A percentile compares a stretch with the other conserved stretches of the same genome.
phyloP scores from a whole-genome alignment of 2,329 filamentous ascomycete species.

The Calonectria montana region DNA sequence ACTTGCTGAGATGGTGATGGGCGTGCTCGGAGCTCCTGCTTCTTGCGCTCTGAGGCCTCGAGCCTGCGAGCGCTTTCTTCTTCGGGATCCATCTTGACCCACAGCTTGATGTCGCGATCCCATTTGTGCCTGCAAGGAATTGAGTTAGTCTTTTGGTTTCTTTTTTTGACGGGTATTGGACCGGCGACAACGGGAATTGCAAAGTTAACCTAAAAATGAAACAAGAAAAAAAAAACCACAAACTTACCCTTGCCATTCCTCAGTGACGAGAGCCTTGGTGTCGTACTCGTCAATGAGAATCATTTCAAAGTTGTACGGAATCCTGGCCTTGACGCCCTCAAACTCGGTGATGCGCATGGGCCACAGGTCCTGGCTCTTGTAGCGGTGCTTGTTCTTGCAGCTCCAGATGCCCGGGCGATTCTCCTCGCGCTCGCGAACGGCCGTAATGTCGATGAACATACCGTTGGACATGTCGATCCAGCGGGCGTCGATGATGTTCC shows the following conservation, averaged over 20 bases:
- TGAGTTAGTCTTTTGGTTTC: constrained; percentile 26
- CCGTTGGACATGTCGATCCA: constrained; percentile 84
- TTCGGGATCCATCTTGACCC: constrained; percentile 60
- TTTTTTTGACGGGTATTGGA: background rate
- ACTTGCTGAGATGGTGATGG: constrained; percentile 9
- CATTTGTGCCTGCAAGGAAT: constrained; percentile 66
- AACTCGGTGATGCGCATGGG: constrained; percentile 80
- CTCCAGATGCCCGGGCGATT: constrained; percentile 74
- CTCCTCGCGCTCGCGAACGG: constrained; percentile 74
- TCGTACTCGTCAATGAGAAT: constrained; percentile 75
- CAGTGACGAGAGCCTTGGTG: constrained; percentile 68
- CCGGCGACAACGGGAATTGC: background rate
- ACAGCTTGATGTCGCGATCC: constrained; percentile 67
- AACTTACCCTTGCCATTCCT: constrained; percentile 71
- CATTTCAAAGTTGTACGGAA: constrained; percentile 77
- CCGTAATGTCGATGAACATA: constrained; percentile 87
- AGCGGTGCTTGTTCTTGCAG: constrained; percentile 84
- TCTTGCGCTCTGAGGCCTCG: constrained; percentile 42
- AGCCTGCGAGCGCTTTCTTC: constrained; percentile 39
- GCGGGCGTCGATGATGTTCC: constrained; percentile 85
- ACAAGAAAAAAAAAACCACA: constrained; percentile 11
- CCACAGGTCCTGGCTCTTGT: constrained; percentile 77
- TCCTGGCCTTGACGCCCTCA: constrained; percentile 76
- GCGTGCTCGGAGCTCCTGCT: constrained; percentile 36
- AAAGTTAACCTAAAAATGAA: background rate